Base-by-base conservation (phyloP, 192 early-diverging fungal genomes). In the Gamsiella multidivaricata region DNA sequence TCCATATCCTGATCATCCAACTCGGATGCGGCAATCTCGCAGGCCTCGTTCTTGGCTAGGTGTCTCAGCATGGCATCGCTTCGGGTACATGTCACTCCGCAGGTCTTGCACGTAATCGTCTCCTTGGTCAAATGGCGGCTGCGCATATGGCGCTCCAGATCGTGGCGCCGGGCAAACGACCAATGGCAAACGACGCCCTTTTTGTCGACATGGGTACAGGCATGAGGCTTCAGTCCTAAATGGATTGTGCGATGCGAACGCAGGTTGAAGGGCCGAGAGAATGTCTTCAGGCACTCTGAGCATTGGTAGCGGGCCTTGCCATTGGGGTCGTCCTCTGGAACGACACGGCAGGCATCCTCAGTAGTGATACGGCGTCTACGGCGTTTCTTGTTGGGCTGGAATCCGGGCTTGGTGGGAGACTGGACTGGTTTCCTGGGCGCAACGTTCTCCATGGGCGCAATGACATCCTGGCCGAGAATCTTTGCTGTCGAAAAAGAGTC, bases 111-210 rank as follows among this genome's bases (percentile, higher is more conserved):
- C 14, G 42, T 32, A 28, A 50, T 63, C 15, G 34, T 45, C 23
- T 78, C 69, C 22, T 8, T 8, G 17, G 47, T 14, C 11, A 23
- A n/a, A 41, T 78, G 74, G 36, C 66, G 65, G 74, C 65, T 69
- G 9, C 49, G 28, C 0, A 69, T 82, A 61, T 93, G 91, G 18
- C 95, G 88, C 78, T 93, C 95, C 26, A 94, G 85, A 67, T 96
- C 95, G 66, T 96, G 94, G 70, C 92, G 91, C 15, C 95, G 88
- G 2, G 93, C 89, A 82, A 96, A 96, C 7, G 89, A 71, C 63
- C 86, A 86, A 18, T 84, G 61, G 73, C 95, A 96, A 58, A 81
- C 81, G 15, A 18, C 28, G 23, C 74, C 74, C 17, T 28, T 34
- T 33, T 36, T 14, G 17, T 61, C 37, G 9, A 37, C 39, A 18